Base-by-base conservation (phyloP, 139 green algal genomes). In the Auxenochlorella pyrenoidosa region DNA sequence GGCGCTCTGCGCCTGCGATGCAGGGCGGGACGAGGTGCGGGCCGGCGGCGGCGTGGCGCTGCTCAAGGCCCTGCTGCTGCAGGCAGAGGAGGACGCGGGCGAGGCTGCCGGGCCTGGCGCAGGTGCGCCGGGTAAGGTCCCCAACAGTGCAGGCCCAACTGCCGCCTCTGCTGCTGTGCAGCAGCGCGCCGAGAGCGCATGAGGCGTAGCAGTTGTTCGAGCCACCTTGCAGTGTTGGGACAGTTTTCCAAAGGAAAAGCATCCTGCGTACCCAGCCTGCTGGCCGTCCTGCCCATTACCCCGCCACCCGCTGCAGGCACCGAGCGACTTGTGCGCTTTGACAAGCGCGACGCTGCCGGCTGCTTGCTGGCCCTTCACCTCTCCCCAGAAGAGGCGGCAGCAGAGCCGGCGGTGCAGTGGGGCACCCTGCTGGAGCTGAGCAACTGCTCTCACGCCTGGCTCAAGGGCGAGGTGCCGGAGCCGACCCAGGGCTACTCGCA, bases 371-470 rank as follows among this genome's bases (percentile, higher is more conserved):
- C 79, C 0, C 59, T 75, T 12, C 26, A 30, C 24, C 24, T 75
- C 24, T 60, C 59, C 10, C 47, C 12, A 21, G 58, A 36, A 8
- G 79, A 85, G 59, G 59, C 38, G 30, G 59, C 58, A 16, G 36
- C n/a, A 8, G 5, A 36, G 58, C 59, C 60, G 13, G 36, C 38
- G 22, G 38, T 75, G 18, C 18, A 36, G 36, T 28, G 28, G 32
- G 6, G 21, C 4, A 40, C 44, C 18, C 79, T 85, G 79, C 79
- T 38, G 38, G 19, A 3, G 58, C 68, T 60, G 34, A 38, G 10
- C 34, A 22, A 59, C 59, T 85, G 79, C 79, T 59, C 58, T 26
- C 59, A 59, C 8, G 79, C 79, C 44, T 85, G 79, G 79, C 59
- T 85, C 24, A 21, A 43, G 59, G 79, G 79, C 4, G 58, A 36